phyloP scores from a whole-genome alignment of 768 basidiomycete species.

The Lactifluus echinatus region DNA sequence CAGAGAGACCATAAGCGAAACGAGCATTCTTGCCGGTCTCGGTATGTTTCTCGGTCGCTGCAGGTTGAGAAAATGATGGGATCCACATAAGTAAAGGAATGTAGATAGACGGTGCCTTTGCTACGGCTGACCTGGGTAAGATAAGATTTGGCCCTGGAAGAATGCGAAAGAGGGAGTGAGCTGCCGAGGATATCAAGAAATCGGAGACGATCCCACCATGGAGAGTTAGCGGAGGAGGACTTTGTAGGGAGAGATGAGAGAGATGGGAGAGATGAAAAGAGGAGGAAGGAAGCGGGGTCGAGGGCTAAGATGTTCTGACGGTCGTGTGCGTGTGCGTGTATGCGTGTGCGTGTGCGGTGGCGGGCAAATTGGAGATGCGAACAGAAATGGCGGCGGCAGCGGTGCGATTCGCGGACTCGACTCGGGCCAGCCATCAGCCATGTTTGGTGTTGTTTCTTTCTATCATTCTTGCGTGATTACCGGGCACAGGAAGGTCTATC shows the following conservation, averaged over 20 bases:
- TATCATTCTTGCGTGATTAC: too few species aligned
- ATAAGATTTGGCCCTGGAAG: slow-evolving; percentile 76
- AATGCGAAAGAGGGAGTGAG: slow-evolving; percentile 10
- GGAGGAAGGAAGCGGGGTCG: slow-evolving; percentile 3
- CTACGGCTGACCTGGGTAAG: slow-evolving; percentile 54
- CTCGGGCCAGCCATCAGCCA: not conserved
- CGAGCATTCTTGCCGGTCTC: slow-evolving; percentile 61
- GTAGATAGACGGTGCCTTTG: not conserved
- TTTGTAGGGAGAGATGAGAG: not conserved
- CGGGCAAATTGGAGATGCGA: not conserved
- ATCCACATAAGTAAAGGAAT: not conserved
- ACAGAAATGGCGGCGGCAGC: not conserved
- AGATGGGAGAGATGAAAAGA: not conserved
- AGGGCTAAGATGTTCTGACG: slow-evolving; percentile 4
- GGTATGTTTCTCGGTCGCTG: slow-evolving; percentile 79
- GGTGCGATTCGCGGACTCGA: not conserved
- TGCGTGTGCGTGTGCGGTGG: slow-evolving; percentile 11
- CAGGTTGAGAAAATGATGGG: not conserved
- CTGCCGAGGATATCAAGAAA: not conserved
- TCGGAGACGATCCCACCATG: slow-evolving; percentile 5
- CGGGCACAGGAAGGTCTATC: too few species aligned
- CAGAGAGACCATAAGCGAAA: slow-evolving; percentile 70
- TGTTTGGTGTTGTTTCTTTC: slow-evolving; percentile 15
- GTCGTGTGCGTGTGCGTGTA: slow-evolving; percentile 13
- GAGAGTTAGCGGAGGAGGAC: not conserved